phyloP scores from a whole-genome alignment of 768 basidiomycete genomes.

The Lactifluus volemus region DNA sequence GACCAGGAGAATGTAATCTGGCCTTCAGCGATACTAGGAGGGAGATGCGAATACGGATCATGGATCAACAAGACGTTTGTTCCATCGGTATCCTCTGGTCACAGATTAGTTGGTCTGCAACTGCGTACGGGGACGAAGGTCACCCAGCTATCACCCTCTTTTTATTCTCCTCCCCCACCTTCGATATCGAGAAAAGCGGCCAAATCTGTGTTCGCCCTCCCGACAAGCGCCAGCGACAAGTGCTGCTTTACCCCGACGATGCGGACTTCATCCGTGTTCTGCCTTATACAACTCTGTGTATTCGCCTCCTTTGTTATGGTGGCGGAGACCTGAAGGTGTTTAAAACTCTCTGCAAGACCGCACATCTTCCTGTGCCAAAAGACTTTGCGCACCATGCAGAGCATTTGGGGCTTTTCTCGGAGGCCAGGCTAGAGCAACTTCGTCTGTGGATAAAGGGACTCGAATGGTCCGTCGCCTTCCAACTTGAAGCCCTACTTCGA shows the following conservation, averaged over 20 bases:
- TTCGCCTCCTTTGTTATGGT: conserved; percentile 41
- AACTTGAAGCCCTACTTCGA: conserved; percentile 38
- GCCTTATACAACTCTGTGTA: conserved; percentile 43
- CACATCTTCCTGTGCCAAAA: conserved; percentile 26
- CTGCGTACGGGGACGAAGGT: conserved; percentile 25
- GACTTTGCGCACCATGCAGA: conserved; percentile 34
- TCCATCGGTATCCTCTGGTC: conserved; percentile 38
- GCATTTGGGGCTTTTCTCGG: conserved; percentile 38
- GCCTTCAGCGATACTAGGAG: conserved; percentile 35
- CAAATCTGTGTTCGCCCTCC: not conserved
- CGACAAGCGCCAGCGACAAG: conserved; percentile 27
- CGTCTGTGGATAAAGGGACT: conserved; percentile 29
- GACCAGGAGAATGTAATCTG: conserved; percentile 24
- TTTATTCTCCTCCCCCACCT: conserved; percentile 35
- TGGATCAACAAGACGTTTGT: conserved; percentile 19
- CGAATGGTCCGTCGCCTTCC: conserved; percentile 50
- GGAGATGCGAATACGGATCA: conserved; percentile 37
- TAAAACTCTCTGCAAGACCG: conserved; percentile 30
- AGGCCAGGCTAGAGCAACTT: conserved; percentile 26
- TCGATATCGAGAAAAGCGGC: conserved; percentile 23
- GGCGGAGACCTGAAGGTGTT: conserved; percentile 31
- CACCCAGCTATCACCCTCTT: conserved; percentile 33
- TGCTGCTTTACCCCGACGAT: conserved; percentile 29
- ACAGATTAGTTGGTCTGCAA: conserved; percentile 35
- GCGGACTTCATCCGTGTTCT: conserved; percentile 34